Evolutionary conservation across 352 stramenopile genomes (phyloP), one percentile per base, ranked within the genome.

Genomic region (Phytophthora hybrid): DNA sequence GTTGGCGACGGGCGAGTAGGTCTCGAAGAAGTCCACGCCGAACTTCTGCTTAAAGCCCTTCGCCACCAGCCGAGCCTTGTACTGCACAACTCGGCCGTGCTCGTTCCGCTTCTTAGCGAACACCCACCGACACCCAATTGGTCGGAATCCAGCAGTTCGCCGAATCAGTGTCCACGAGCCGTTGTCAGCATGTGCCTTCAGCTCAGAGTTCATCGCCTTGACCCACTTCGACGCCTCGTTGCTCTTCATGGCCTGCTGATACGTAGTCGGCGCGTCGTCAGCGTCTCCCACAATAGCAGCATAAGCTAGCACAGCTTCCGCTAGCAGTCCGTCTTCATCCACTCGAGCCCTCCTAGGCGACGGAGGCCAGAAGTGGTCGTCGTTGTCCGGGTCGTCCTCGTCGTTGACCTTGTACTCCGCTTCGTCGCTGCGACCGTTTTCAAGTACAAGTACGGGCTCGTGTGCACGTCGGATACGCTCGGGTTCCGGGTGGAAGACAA

Each of bases 141-240:
- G 44, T 10, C 44, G 44, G 44, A 7, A 2, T 11, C 16, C 18
- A 11, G 44, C 2, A 0, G 44, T 52, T 10, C 44, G 16, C 18
- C 44, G 44, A 52, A 72, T 37, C 14, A 63, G 18, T 26, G 51
- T 63, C 47, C 49, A 66, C 23, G 58, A 59, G 0, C 39, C 58
- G 41, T 66, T 73, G 16, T 56, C 37, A 8, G 4, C 23, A n/a
- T 73, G 58, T 0, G 51, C 49, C 21, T 59, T 58, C 8, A 73
- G n/a, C 39, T 73, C 66, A 0, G 58, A 13, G 16, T 63, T 60
- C 32, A 65, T 61, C 5, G 64, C 56, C 37, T 71, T 57, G 5
- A 56, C n/a, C 56, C 56, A 60, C 16, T 66, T 14, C n/a, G 31
- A 52, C 39, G 34, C 7, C 11, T 62, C 13, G 10, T 69, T 23